These are phyloP conservation scores for Russula lepida DNA, from an alignment of 768 basidiomycete genomes.

Conservation along the genomic window DNA sequence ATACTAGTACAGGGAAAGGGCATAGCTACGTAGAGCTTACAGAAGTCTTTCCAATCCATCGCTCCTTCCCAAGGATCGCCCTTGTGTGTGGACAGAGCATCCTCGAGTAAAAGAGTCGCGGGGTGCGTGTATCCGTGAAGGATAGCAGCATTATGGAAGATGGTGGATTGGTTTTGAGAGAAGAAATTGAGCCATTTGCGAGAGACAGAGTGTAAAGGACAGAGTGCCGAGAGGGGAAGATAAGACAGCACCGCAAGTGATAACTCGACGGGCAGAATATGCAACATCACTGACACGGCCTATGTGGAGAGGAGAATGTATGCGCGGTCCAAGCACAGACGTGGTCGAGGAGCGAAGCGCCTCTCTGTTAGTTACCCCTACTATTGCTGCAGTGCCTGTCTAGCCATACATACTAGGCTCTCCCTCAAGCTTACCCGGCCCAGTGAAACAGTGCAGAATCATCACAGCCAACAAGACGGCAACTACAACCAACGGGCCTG, in stretches of 20 bases:
- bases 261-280: slow-evolving; percentile 49
- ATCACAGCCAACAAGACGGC: no score
- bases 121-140: slow-evolving; percentile 41
- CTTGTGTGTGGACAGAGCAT: slow-evolving; percentile 28
- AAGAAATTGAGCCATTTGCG: slow-evolving; percentile 42
- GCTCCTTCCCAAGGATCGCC: slow-evolving; percentile 33
- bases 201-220: slow-evolving; percentile 32
- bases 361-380: no score
- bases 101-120: slow-evolving; percentile 25
- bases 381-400: no score
- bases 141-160: slow-evolving; percentile 53
- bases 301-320: no score
- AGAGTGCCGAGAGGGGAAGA: slow-evolving; percentile 41
- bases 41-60: slow-evolving; percentile 49
- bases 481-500: no score
- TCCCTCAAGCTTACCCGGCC: no score
- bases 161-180: slow-evolving; percentile 35
- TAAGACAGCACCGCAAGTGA: slow-evolving; percentile 41
- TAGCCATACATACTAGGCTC: no score
- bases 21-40: slow-evolving; percentile 37
- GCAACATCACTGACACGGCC: slow-evolving; percentile 28
- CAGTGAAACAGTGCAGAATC: no score
- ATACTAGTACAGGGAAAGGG: background rate
- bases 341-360: no score
- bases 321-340: no score